Conservation (phyloP, 1,284 basidiomycete species). For the Takashimella tepidaria region DNA sequence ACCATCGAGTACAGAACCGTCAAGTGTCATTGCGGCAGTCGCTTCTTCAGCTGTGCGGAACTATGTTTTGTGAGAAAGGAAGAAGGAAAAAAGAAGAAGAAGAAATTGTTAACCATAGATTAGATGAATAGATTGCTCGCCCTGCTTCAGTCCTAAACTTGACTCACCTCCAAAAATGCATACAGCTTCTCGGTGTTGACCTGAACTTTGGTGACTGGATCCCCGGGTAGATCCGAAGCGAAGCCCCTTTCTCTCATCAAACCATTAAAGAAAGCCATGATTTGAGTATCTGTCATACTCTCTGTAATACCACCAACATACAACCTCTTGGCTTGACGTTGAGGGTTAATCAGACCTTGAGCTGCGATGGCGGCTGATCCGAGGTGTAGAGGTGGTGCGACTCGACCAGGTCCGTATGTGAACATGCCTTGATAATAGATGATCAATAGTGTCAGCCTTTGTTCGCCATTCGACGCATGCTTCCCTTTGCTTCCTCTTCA, state of each 20-base stretch:
- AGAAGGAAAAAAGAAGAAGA: too few relatives aligned
- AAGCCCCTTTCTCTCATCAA: constrained; percentile 91
- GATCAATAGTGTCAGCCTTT: neutral
- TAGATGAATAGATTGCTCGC: too few relatives aligned
- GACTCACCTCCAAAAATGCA: constrained; percentile 83
- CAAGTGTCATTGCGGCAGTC: constrained; percentile 91
- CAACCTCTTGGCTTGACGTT: constrained; percentile 85
- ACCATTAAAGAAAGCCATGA: constrained; percentile 87
- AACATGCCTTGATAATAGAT: constrained; percentile 33
- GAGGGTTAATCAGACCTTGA: constrained; percentile 67
- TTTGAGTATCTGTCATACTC: constrained; percentile 81
- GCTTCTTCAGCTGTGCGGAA: constrained; percentile 96
- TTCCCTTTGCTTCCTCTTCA: neutral
- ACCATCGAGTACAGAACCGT: constrained; percentile 82
- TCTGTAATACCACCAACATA: constrained; percentile 94
- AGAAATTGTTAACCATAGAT: too few relatives aligned
- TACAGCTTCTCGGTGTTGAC: constrained; percentile 98
- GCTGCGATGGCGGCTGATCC: constrained; percentile 29
- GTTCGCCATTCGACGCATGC: neutral
- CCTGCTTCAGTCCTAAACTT: too few relatives aligned
- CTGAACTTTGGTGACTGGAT: constrained; percentile 85
- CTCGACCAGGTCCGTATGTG: constrained; percentile 42
- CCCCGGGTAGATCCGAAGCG: constrained; percentile 70
- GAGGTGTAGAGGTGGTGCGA: constrained; percentile 42
- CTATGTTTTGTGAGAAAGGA: too few relatives aligned